These are phyloP conservation scores for Colletotrichum viniferum DNA, from an alignment of 2,329 filamentous ascomycete genomes.

Conservation along the genomic window DNA sequence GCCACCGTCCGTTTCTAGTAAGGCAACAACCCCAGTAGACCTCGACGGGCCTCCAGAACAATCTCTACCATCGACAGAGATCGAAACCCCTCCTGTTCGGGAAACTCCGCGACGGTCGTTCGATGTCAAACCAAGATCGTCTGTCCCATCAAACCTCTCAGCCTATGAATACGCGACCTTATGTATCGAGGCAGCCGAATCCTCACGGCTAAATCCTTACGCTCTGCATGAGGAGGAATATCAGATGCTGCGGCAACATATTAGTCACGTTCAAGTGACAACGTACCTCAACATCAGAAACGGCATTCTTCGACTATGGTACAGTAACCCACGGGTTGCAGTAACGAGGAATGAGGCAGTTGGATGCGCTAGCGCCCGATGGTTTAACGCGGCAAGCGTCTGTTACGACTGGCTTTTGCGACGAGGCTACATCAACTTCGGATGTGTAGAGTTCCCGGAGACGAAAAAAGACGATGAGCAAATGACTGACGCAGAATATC, in stretches of 20 bases:
- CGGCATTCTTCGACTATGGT: slow-evolving; percentile 89
- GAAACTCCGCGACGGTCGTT: slow-evolving; percentile 43
- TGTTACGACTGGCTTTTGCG: slow-evolving; percentile 93
- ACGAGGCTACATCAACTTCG: slow-evolving; percentile 95
- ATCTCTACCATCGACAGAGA: slow-evolving; percentile 22
- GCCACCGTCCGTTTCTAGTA: slow-evolving; percentile 62
- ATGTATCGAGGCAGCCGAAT: slow-evolving; percentile 87
- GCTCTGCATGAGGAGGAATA: slow-evolving; percentile 87
- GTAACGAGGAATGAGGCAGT: slow-evolving; percentile 86
- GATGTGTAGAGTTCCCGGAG: slow-evolving; percentile 77
- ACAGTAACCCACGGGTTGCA: slow-evolving; percentile 80
- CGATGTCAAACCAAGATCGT: slow-evolving; percentile 76
- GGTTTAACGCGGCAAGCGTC: slow-evolving; percentile 86
- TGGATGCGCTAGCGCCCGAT: slow-evolving; percentile 86
- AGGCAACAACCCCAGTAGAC: slow-evolving; percentile 66
- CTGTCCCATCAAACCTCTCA: slow-evolving; percentile 78
- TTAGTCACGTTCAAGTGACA: slow-evolving; percentile 89
- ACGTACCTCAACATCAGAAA: slow-evolving; percentile 97
- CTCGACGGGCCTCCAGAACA: slow-evolving; percentile 29
- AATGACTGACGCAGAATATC: slow-evolving; percentile 43
- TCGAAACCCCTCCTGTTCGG: slow-evolving; percentile 17
- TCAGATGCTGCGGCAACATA: slow-evolving; percentile 75
- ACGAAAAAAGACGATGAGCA: slow-evolving; percentile 33
- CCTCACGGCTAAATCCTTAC: slow-evolving; percentile 88
- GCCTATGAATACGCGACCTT: slow-evolving; percentile 85